Base-by-base conservation (phyloP, 352 stramenopile genomes). In the Phytophthora foliorum region DNA sequence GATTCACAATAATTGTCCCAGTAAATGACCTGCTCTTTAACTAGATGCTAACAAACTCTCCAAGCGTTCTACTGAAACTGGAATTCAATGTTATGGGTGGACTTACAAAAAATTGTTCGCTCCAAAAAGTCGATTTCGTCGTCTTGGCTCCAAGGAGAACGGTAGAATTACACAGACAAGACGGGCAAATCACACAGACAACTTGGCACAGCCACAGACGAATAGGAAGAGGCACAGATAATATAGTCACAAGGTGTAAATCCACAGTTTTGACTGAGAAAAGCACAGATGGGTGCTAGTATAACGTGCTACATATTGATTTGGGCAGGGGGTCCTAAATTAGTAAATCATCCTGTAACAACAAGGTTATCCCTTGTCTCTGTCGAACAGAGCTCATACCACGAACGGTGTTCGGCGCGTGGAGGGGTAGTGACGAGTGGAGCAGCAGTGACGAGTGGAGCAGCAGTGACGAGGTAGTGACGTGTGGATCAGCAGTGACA, bases 161-260 rank as follows among this genome's bases (percentile, higher is more conserved):
- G 46, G 46, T 54, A 62, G 39, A 62, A 62, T 45, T 25, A 4
- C 54, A 53, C 42, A 62, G 54, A 49, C 54, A 53, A 45, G n/a
- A 53, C 54, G 22, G 39, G 24, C 17, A n/a, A 53, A 44, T 17
- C 5, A 34, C 25, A 62, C 54, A 62, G 21, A 53, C 7, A 39
- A 32, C 14, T 11, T 14, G 5, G 29, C n/a, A 62, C 11, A 53
- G 17, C 6, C 21, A 53, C 41, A 62, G 2, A 52, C 31, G 13
- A 61, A 55, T 21, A 55, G 44, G 29, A 19, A 42, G 17, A 6
- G 0, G 22, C 55, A 54, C 42, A 54, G 27, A 55, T 31, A 63
- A 45, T n/a, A 4, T 21, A 24, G 27, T 49, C 25, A 55, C 13
- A 45, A 2, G 32, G 55, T 49, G 44, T 63, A 63, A 63, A 63